Conservation (phyloP, 768 basidiomycete genomes). For the Mycena albidolilacea region DNA sequence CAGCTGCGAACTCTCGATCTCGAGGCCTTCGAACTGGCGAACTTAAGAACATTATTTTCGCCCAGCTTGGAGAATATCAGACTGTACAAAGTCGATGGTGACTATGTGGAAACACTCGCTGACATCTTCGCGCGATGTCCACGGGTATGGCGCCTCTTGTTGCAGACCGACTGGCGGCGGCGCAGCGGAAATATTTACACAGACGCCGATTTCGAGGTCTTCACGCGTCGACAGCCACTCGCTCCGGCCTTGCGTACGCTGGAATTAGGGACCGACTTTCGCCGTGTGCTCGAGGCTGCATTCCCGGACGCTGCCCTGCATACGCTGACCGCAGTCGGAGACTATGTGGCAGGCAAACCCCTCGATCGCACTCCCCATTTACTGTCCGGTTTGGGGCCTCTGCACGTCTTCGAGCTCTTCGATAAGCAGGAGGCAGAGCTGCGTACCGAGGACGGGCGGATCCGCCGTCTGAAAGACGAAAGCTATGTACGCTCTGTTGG, state of each 20-base stretch:
- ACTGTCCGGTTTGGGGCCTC: not conserved
- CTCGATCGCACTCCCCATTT: not conserved
- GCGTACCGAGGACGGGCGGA: not conserved
- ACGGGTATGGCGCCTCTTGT: not conserved
- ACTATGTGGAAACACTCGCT: too few species aligned
- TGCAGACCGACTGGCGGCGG: not conserved
- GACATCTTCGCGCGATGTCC: constrained; percentile 1
- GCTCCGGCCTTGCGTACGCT: constrained; percentile 12
- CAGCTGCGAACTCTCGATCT: constrained; percentile 10
- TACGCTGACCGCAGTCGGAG: not conserved
- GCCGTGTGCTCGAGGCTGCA: not conserved
- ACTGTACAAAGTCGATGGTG: not conserved
- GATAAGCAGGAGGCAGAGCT: not conserved
- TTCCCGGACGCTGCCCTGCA: constrained; percentile 9
- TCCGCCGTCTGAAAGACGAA: constrained; percentile 2
- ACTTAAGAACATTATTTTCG: not conserved
- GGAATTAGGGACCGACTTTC: constrained; percentile 2
- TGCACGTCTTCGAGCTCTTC: not conserved
- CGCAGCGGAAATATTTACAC: too few species aligned
- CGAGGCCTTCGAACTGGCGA: not conserved
- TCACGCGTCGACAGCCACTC: not conserved
- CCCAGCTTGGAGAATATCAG: constrained; percentile 6
- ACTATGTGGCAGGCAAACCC: too few species aligned
- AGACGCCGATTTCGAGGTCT: not conserved
- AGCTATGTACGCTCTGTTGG: not conserved